phyloP scores from a whole-genome alignment of 305 asterid genomes.

The Rubia peregrina region DNA sequence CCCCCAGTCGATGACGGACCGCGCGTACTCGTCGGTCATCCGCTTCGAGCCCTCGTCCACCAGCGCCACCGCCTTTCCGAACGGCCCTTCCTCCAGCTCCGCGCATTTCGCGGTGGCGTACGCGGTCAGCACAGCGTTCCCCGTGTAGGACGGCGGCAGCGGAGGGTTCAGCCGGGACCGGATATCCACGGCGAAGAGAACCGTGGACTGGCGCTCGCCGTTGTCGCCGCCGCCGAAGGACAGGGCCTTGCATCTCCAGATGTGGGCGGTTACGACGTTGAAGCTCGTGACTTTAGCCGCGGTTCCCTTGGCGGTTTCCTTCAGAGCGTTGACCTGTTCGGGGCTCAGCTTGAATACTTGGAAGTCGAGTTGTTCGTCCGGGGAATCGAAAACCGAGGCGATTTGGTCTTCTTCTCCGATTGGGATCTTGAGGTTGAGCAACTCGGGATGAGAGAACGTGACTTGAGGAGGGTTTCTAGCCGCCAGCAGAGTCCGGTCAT shows the following conservation, averaged over 20 bases:
- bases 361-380: slow-evolving; percentile 45
- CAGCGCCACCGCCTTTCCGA: slow-evolving; percentile 38
- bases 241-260: slow-evolving; percentile 84
- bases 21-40: slow-evolving; percentile 61
- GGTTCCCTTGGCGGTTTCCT: slow-evolving; percentile 23
- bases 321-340: slow-evolving; percentile 31
- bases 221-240: slow-evolving; percentile 20
- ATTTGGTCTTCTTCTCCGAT: slow-evolving; percentile 38
- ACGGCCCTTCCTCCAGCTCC: slow-evolving; percentile 46
- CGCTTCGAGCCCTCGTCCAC: slow-evolving; percentile 53
- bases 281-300: slow-evolving; percentile 44
- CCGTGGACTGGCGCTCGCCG: slow-evolving; percentile 32
- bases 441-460: slow-evolving; percentile 75
- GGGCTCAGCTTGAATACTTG: slow-evolving; percentile 47
- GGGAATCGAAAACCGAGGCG: slow-evolving; percentile 44
- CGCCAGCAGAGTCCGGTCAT: slow-evolving; percentile 66
- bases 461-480: slow-evolving; percentile 77
- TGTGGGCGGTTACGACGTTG: slow-evolving; percentile 57
- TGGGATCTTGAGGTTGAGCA: slow-evolving; percentile 54
- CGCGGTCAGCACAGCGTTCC: slow-evolving; percentile 69
- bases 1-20: slow-evolving; percentile 84
- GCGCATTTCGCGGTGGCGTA: slow-evolving; percentile 49
- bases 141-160: slow-evolving; percentile 49
- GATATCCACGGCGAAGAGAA: slow-evolving; percentile 68
- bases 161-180: slow-evolving; percentile 56